Evolutionary conservation across 2,329 filamentous ascomycete species (phyloP).

Genomic region (Pseudocercospora fijiensis): DNA sequence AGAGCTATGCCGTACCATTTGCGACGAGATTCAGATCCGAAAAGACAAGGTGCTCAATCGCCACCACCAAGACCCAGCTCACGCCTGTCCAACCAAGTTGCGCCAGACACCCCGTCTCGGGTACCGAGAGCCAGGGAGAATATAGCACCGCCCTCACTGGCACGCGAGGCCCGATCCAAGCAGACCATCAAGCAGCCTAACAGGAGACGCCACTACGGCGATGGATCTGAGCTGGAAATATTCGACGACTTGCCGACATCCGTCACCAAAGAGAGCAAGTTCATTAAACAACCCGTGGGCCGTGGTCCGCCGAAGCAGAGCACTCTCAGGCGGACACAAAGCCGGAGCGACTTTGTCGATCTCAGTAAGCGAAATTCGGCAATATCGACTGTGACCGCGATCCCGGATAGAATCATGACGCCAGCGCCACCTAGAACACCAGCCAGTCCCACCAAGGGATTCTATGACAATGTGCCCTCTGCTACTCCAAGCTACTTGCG

Average conservation of each 20-base stretch:
- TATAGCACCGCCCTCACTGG: constrained; percentile 51
- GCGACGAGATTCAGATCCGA: constrained; percentile 77
- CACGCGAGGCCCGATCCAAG: constrained; percentile 58
- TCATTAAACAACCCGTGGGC: constrained; percentile 72
- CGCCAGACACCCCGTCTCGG: constrained; percentile 53
- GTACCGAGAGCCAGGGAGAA: constrained; percentile 39
- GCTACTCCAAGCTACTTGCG: constrained; percentile 62
- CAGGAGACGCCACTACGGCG: constrained; percentile 73
- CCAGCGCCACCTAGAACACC: constrained; percentile 51
- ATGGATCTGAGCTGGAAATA: constrained; percentile 85
- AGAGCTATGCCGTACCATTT: constrained; percentile 61
- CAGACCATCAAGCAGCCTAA: constrained; percentile 73
- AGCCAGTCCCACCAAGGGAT: constrained; percentile 51
- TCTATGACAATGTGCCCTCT: constrained; percentile 42
- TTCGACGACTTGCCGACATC: constrained; percentile 97
- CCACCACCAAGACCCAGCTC: constrained; percentile 48
- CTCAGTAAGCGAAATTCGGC: constrained; percentile 29
- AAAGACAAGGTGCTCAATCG: constrained; percentile 43
- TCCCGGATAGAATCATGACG: constrained; percentile 50
- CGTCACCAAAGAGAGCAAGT: constrained; percentile 74
- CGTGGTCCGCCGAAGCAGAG: constrained; percentile 61
- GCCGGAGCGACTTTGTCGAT: constrained; percentile 35
- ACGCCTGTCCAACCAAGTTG: constrained; percentile 49
- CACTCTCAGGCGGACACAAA: constrained; percentile 32
- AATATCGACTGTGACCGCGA: constrained; percentile 19